These are phyloP conservation scores for Barnettozyma californica DNA, from an alignment of 805 yeast species.

Conservation along the genomic window DNA sequence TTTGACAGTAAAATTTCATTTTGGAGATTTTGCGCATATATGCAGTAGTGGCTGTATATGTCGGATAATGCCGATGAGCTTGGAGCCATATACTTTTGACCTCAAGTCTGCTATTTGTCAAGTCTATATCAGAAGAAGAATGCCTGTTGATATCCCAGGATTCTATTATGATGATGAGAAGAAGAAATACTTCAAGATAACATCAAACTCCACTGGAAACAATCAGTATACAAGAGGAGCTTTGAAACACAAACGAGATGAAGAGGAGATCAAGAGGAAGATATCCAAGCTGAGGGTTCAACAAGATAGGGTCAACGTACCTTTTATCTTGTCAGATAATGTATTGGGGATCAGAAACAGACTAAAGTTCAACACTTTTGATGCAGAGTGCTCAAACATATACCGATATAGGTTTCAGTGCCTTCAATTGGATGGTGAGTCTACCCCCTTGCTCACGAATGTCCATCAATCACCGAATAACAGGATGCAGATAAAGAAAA, in stretches of 20 bases:
- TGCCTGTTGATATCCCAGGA: conserved; percentile 22
- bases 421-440: background rate
- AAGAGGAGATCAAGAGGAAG: conserved; percentile 5
- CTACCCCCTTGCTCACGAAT: background rate
- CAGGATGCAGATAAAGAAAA: background rate
- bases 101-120: background rate
- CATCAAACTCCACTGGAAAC: conserved; percentile 10
- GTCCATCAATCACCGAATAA: background rate
- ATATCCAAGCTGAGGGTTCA: conserved; percentile 4
- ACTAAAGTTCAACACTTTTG: background rate
- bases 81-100: background rate
- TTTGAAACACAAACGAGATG: conserved; percentile 12
- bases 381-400: conserved; percentile 2
- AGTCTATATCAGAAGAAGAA: background rate
- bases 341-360: background rate
- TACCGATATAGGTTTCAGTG: background rate
- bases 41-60: background rate
- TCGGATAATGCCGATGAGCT: background rate
- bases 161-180: conserved; percentile 20
- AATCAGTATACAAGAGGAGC: conserved; percentile 12
- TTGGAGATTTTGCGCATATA: background rate
- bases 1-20: background rate
- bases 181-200: conserved; percentile 25
- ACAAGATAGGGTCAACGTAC: background rate
- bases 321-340: conserved; percentile 3